Base-by-base conservation (phyloP, 202 grass and related monocot species). In the Panicum hallii region DNA sequence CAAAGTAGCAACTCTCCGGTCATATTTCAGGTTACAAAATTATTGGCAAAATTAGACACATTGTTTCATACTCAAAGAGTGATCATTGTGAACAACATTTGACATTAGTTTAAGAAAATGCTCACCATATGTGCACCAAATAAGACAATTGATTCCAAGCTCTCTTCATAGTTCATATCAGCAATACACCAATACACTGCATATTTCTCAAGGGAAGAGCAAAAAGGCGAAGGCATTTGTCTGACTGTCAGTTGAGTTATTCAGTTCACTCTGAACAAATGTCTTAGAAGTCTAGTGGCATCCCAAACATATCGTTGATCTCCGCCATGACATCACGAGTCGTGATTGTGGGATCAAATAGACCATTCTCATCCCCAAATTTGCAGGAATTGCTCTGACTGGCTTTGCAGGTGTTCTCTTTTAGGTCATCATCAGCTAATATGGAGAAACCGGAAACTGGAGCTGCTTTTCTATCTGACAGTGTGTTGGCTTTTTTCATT, bases 281-380 rank as follows among this genome's bases (percentile, higher is more conserved):
- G 40, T 58, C 47, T 90, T 79, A 94, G 79, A 99, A 94, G 79
- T 96, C 91, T 28, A 99, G 87, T 19, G 91, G 86, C 79, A 85
- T 90, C 70, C 96, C 90, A 78, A 96, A 99, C 93, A 99, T 89
- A 67, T 92, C 88, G 71, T 96, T 96, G 56, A 99, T 94, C 65
- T 99, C 93, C 3, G 82, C 87, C 96, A 99, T 92, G 36, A 94
- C 96, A 62, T 94, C 83, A 2, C 79, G 87, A 44, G 95, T 99
- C 57, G 91, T 94, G 82, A 89, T 86, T 63, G 93, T 99, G 19
- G 95, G 93, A 85, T 99, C 96, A 90, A 92, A 99, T 23, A 99
- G 75, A 84, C 77, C 93, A 82, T 69, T 67, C 16, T 78, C 77
- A 50, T 64, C 70, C 49, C 26, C 89, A 84, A 82, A 85, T 66